phyloP scores from a whole-genome alignment of 768 basidiomycete species.

The Tulasnella sp. region DNA sequence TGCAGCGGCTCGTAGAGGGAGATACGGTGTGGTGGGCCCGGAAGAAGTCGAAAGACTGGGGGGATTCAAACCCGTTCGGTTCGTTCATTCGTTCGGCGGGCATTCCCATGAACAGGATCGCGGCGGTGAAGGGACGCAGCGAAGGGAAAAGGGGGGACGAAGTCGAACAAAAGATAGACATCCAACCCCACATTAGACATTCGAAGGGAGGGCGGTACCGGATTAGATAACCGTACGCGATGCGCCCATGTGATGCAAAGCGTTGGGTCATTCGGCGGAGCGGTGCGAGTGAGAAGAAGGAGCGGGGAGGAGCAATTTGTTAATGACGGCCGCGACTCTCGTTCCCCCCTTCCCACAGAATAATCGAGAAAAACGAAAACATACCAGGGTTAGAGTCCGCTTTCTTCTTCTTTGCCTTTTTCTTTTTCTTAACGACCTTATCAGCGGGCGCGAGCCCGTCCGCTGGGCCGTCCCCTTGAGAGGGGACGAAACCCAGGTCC shows the following conservation, averaged over 20 bases:
- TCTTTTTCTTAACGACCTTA: constrained; percentile 8
- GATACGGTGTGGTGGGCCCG: constrained; percentile 13
- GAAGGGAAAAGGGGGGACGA: neutral
- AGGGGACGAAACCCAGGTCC: neutral
- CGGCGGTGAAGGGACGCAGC: neutral
- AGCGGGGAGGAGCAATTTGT: neutral
- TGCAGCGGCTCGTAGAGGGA: constrained; percentile 8
- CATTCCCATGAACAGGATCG: constrained; percentile 2
- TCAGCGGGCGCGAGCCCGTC: neutral
- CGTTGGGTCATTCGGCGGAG: neutral
- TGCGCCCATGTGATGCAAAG: neutral
- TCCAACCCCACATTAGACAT: neutral
- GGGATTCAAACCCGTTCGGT: neutral
- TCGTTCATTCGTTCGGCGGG: neutral
- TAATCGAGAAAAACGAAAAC: neutral
- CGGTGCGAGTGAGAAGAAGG: neutral
- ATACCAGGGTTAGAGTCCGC: neutral
- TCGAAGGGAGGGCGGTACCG: neutral
- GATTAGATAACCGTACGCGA: neutral
- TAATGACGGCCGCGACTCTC: neutral
- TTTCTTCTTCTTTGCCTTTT: constrained; percentile 3
- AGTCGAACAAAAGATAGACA: neutral
- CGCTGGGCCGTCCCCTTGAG: neutral
- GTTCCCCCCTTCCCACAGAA: neutral
- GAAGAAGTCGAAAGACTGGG: constrained; percentile 15